Percentiles rank a stretch among this genome's conserved stretches.
Conservation (phyloP, 352 stramenopile genomes). For the Phytopythium cucurbitacearum region DNA sequence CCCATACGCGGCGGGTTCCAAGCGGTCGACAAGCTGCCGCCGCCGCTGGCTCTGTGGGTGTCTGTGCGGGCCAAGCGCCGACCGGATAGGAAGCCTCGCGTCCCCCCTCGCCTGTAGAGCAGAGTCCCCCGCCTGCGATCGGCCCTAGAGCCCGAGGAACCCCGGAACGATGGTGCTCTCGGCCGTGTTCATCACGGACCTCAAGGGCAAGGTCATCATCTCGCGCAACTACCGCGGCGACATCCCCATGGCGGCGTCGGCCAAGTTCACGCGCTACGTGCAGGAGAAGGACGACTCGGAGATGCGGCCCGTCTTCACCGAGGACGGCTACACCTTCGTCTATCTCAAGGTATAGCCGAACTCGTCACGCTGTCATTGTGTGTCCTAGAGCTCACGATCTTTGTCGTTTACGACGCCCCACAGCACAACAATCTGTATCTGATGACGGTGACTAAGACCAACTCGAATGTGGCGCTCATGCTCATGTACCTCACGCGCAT, state of each 20-base stretch:
- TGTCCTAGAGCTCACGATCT: background rate
- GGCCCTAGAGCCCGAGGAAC: background rate
- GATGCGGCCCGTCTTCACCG: constrained; percentile 92
- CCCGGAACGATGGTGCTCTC: constrained; percentile 92
- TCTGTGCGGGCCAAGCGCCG: no score
- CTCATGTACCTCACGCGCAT: constrained; percentile 93
- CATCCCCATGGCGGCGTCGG: constrained; percentile 92
- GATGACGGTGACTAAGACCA: constrained; percentile 97
- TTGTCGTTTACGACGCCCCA: background rate
- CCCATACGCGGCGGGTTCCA: no score
- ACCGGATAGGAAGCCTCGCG: no score
- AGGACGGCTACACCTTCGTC: constrained; percentile 92
- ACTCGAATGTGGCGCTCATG: constrained; percentile 97
- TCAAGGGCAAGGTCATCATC: constrained; percentile 99
- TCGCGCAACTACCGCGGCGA: constrained; percentile 98
- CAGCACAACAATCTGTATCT: constrained; percentile 99
- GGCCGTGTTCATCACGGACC: constrained; percentile 98
- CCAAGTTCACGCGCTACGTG: constrained; percentile 90
- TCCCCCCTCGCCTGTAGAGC: no score
- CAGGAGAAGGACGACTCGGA: constrained; percentile 94
- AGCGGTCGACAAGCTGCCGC: no score
- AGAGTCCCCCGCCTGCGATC: no score
- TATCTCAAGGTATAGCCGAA: constrained; percentile 87
- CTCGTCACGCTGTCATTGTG: background rate
- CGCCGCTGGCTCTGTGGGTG: no score